These are phyloP conservation scores for Amaranthus tricolor DNA, from an alignment of 179 eudicot genomes.

Conservation along the genomic window DNA sequence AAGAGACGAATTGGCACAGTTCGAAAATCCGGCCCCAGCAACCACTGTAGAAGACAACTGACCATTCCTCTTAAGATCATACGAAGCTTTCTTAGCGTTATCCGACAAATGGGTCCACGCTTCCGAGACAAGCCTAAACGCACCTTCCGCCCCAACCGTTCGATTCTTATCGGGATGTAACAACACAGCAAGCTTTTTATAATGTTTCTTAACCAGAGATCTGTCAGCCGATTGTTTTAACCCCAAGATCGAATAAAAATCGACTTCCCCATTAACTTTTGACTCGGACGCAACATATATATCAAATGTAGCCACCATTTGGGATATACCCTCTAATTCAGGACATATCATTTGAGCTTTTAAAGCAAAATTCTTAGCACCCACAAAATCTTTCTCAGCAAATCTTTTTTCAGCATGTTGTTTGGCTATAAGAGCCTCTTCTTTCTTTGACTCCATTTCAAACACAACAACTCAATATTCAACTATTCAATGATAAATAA, in stretches of 20 bases:
- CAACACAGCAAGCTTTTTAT: conserved; percentile 44
- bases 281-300: conserved; percentile 38
- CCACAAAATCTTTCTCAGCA: conserved; percentile 39
- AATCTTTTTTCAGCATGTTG: conserved; percentile 47
- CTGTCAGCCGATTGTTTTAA: conserved; percentile 38
- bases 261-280: conserved; percentile 40
- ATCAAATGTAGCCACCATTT: conserved; percentile 46
- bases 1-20: conserved; percentile 25
- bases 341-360: conserved; percentile 41
- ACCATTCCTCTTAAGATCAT: conserved; percentile 36
- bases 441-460: conserved; percentile 41
- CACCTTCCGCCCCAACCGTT: conserved; percentile 48
- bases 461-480: conserved; percentile 21
- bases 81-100: conserved; percentile 35
- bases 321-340: conserved; percentile 42
- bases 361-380: conserved; percentile 40
- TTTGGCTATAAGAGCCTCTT: conserved; percentile 44
- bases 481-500: conserved; percentile 28
- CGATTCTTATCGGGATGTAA: conserved; percentile 48
- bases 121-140: conserved; percentile 44
- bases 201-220: conserved; percentile 42
- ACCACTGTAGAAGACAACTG: conserved; percentile 31
- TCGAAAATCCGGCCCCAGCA: conserved; percentile 27
- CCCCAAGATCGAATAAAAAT: conserved; percentile 45
- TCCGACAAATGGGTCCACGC: conserved; percentile 49